A percentile compares a stretch with the other conserved stretches of the same genome.
These are phyloP conservation scores for Abrus pulchellus DNA, from an alignment of 306 rosid species.

Conservation along the genomic window DNA sequence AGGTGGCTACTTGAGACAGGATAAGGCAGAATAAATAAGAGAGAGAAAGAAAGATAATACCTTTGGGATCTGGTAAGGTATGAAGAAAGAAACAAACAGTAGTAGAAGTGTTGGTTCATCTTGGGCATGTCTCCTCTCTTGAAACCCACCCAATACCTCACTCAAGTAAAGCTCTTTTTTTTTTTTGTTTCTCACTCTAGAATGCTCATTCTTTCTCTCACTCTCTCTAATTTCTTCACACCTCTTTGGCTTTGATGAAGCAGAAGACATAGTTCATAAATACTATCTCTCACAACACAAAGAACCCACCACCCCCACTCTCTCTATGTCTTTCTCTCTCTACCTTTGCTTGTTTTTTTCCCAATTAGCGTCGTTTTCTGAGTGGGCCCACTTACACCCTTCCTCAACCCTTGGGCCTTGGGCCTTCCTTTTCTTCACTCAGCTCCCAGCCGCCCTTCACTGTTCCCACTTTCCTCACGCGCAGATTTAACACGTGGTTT, in stretches of 20 bases:
- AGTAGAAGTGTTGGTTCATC: conserved; percentile 58
- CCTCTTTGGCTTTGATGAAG: conserved; percentile 28
- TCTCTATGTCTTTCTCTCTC: conserved; percentile 2
- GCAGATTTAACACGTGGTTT: not conserved
- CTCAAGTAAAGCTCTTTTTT: not conserved
- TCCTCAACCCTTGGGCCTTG: conserved; percentile 53
- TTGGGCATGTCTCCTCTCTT: conserved; percentile 72
- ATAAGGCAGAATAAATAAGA: conserved; percentile 31
- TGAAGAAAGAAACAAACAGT: conserved; percentile 50
- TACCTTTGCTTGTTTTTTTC: conserved; percentile 7
- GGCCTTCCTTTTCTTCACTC: conserved; percentile 52
- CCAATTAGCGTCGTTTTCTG: conserved; percentile 39
- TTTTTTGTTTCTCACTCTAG: conserved; percentile 10
- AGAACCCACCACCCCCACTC: conserved; percentile 25
- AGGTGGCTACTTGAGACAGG: conserved; percentile 29
- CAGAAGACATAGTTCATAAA: conserved; percentile 15
- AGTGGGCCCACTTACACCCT: conserved; percentile 54
- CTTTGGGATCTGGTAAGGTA: conserved; percentile 64
- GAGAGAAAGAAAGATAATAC: conserved; percentile 41
- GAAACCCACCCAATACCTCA: conserved; percentile 43
- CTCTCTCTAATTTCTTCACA: not conserved
- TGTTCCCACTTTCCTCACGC: conserved; percentile 56
- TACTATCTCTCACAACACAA: conserved; percentile 34
- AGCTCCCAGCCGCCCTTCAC: conserved; percentile 70
- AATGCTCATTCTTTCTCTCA: conserved; percentile 18